Conservation (phyloP, 2,329 filamentous ascomycete species). For the Microsporum ferrugineum region DNA sequence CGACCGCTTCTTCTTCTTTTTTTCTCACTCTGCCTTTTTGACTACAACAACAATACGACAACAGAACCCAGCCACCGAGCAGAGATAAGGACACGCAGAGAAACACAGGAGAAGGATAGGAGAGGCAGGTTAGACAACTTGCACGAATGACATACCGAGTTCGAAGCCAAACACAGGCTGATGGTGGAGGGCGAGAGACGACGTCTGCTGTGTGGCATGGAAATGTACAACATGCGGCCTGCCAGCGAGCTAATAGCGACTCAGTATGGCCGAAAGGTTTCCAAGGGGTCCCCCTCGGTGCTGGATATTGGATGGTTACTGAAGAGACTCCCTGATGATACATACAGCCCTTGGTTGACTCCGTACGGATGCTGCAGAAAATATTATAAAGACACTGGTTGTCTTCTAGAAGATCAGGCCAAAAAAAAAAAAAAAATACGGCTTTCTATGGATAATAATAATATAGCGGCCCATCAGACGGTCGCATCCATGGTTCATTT, state of each 20-base stretch:
- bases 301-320: background rate
- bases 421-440: background rate
- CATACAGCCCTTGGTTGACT: background rate
- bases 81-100: background rate
- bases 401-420: background rate
- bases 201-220: background rate
- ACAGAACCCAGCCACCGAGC: background rate
- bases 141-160: background rate
- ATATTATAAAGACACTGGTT: background rate
- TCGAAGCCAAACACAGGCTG: background rate
- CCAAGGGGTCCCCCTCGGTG: background rate
- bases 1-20: background rate
- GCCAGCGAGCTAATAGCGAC: background rate
- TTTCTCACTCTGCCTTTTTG: background rate
- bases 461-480: background rate
- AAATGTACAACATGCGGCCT: background rate
- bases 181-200: background rate
- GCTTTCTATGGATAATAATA: background rate
- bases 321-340: background rate
- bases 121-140: background rate
- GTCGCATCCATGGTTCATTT: background rate
- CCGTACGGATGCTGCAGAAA: background rate
- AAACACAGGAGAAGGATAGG: background rate
- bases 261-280: background rate
- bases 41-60: background rate